Evolutionary conservation across 73 alveolate genomes (phyloP).

Genomic region (Tetrahymena thermophila): DNA sequence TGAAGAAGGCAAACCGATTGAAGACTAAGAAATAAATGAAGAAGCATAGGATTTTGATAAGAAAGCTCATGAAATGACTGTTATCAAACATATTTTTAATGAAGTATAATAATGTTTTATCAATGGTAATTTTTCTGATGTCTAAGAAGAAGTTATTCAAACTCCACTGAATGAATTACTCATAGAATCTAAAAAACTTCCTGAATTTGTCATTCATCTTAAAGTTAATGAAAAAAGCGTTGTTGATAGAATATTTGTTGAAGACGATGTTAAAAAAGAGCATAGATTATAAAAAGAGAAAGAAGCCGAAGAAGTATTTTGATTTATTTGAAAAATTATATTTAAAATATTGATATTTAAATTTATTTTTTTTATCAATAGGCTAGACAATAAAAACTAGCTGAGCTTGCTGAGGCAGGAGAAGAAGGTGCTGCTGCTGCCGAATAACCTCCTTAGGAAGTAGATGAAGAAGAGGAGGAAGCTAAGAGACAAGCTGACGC

Average conservation of each 20-base stretch:
- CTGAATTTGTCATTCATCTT: constrained; percentile 77
- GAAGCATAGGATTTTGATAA: constrained; percentile 94
- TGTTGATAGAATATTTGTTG: constrained; percentile 78
- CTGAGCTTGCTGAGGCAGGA: constrained; percentile 48
- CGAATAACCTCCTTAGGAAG: constrained; percentile 35
- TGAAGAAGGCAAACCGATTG: constrained; percentile 75
- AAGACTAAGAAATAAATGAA: constrained; percentile 91
- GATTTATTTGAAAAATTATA: constrained; percentile 52
- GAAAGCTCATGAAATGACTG: constrained; percentile 82
- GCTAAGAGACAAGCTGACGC: not conserved
- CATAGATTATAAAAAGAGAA: constrained; percentile 79
- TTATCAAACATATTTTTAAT: constrained; percentile 60
- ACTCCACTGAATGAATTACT: constrained; percentile 73
- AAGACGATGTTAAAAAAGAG: constrained; percentile 70
- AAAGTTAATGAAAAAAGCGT: constrained; percentile 70
- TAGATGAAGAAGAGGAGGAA: constrained; percentile 66
- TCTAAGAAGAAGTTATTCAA: constrained; percentile 76
- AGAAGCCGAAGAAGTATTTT: constrained; percentile 60
- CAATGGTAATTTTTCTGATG: constrained; percentile 84
- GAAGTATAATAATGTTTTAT: constrained; percentile 61
- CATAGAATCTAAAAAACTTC: constrained; percentile 81
- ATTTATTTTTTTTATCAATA: constrained; percentile 44
- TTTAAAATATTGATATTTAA: constrained; percentile 15
- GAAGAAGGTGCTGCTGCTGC: constrained; percentile 49
- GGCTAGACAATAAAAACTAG: constrained; percentile 63